Percentiles rank a stretch among this genome's conserved stretches.
Evolutionary conservation across 768 basidiomycete genomes (phyloP).

Genomic region (Tricholoma furcatifolium): DNA sequence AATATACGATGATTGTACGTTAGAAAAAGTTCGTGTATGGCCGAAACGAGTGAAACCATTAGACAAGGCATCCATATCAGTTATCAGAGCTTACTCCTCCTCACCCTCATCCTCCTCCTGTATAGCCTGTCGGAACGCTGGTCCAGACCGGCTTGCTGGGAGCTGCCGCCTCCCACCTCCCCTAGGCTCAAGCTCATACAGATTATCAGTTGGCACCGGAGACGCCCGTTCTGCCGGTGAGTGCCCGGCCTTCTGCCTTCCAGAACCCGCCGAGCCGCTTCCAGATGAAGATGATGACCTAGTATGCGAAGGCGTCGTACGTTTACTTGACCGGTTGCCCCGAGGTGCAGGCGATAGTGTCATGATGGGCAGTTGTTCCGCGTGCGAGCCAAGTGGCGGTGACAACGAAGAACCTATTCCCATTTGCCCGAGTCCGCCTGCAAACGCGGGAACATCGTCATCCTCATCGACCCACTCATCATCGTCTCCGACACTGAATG

Average conservation of each 20-base stretch:
- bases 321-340: slow-evolving; percentile 39
- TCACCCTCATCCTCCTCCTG: slow-evolving; percentile 88
- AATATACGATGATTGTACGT: not conserved
- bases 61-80: not conserved
- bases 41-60: not conserved
- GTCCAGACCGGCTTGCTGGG: slow-evolving; percentile 65
- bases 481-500: slow-evolving; percentile 66
- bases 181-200: slow-evolving; percentile 50
- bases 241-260: slow-evolving; percentile 49
- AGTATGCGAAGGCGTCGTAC: slow-evolving; percentile 27
- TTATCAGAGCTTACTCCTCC: slow-evolving; percentile 45
- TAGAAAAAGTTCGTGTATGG: slow-evolving; percentile 1
- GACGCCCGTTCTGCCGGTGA: slow-evolving; percentile 61
- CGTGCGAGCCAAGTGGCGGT: slow-evolving; percentile 23
- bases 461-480: slow-evolving; percentile 91
- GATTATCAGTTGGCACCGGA: slow-evolving; percentile 54
- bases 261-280: slow-evolving; percentile 9
- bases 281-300: slow-evolving; percentile 20
- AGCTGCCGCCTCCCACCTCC: slow-evolving; percentile 66
- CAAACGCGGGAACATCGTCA: slow-evolving; percentile 71
- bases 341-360: slow-evolving; percentile 54
- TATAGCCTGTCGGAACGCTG: slow-evolving; percentile 68
- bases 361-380: slow-evolving; percentile 30
- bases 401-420: slow-evolving; percentile 31
- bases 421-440: slow-evolving; percentile 77